Evolutionary conservation across 371 early-diverging fungal genomes (phyloP).

Genomic region (Actinomortierella wolfii): DNA sequence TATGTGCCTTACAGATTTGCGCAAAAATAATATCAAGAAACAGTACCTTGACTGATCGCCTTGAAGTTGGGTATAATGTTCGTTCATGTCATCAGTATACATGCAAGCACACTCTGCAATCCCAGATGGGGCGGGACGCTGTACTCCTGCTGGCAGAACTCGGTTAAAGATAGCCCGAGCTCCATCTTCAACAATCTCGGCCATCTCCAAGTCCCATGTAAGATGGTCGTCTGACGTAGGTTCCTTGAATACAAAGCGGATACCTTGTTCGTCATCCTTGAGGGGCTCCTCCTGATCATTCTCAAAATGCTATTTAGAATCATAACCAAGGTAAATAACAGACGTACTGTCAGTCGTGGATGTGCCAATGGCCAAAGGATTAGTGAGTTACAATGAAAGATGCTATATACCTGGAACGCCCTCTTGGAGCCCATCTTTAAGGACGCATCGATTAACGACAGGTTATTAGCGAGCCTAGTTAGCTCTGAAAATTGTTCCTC

Average conservation of each 20-base stretch:
- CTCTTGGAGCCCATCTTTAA: conserved; percentile 23
- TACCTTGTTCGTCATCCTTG: conserved; percentile 32
- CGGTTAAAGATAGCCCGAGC: conserved; percentile 14
- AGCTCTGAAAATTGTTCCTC: conserved; percentile 20
- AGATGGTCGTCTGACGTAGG: conserved; percentile 35
- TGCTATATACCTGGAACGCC: conserved; percentile 21
- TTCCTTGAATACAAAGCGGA: conserved; percentile 23
- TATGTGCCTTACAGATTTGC: background rate
- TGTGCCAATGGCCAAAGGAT: too few species aligned
- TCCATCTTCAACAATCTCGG: conserved; percentile 24
- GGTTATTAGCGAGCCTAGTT: conserved; percentile 22
- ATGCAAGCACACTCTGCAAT: background rate
- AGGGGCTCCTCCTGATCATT: conserved; percentile 26
- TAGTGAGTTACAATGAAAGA: background rate
- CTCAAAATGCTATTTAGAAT: conserved; percentile 22
- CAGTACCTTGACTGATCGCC: conserved; percentile 6
- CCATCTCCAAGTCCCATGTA: conserved; percentile 29
- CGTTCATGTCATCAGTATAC: background rate
- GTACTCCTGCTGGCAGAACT: background rate
- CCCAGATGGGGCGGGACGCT: background rate
- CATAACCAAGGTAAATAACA: background rate
- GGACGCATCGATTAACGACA: conserved; percentile 35
- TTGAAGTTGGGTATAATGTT: conserved; percentile 4
- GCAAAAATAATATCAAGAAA: background rate
- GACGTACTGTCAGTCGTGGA: background rate